A percentile compares a stretch with the other conserved stretches of the same genome.
These are phyloP conservation scores for Saccharomycopsis guyanensis DNA, from an alignment of 805 yeast genomes.

Conservation along the genomic window DNA sequence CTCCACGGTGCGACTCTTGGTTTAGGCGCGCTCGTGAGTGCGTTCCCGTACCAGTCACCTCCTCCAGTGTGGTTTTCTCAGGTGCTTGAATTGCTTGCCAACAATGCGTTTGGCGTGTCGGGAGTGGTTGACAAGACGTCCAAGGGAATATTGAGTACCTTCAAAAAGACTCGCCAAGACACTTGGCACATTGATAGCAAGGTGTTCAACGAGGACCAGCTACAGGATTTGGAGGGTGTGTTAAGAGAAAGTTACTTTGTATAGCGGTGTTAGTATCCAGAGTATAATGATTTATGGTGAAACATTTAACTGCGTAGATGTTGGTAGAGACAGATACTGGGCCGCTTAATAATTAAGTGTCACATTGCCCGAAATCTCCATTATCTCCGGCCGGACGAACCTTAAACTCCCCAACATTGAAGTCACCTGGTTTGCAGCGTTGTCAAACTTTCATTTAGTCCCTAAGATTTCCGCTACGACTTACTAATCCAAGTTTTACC, in stretches of 20 bases:
- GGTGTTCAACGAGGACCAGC: constrained; percentile 66
- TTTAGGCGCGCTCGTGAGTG: constrained; percentile 77
- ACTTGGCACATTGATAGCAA: constrained; percentile 90
- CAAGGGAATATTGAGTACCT: constrained; percentile 69
- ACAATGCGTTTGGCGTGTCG: constrained; percentile 59
- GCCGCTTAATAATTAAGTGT: too few species aligned
- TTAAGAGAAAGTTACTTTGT: constrained; percentile 89
- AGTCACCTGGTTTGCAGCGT: too few species aligned
- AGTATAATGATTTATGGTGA: too few species aligned
- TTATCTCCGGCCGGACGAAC: too few species aligned
- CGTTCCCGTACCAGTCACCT: constrained; percentile 86
- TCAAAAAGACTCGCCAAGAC: constrained; percentile 88
- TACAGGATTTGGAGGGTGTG: constrained; percentile 91
- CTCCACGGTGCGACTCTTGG: constrained; percentile 87
- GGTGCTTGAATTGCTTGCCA: constrained; percentile 60
- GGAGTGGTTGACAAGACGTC: constrained; percentile 82
- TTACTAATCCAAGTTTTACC: too few species aligned
- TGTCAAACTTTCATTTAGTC: too few species aligned
- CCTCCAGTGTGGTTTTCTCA: constrained; percentile 87
- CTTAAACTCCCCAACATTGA: too few species aligned
- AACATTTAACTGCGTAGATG: too few species aligned
- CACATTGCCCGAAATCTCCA: too few species aligned
- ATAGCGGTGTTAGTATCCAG: too few species aligned
- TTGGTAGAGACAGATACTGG: too few species aligned
- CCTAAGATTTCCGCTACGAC: too few species aligned